Conservation (phyloP, 257 asterid species). For the Striga asiatica region DNA sequence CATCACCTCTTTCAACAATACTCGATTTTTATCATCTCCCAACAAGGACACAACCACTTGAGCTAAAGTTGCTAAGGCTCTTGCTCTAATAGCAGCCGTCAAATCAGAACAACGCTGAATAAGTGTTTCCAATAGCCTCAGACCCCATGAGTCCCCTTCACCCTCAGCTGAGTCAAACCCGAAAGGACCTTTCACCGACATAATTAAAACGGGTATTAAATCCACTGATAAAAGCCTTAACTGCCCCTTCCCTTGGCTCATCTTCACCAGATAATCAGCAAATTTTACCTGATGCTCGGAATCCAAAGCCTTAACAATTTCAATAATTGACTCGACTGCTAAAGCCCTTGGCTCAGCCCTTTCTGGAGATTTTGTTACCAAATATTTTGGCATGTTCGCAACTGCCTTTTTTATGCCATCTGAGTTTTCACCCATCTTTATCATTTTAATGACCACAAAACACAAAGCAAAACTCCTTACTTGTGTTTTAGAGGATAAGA, state of each 20-base stretch:
- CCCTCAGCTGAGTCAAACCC: slow-evolving; percentile 34
- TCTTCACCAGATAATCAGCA: slow-evolving; percentile 54
- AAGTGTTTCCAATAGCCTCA: slow-evolving; percentile 54
- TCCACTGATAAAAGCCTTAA: slow-evolving; percentile 83
- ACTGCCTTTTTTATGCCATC: slow-evolving; percentile 45
- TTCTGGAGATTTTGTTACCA: slow-evolving; percentile 72
- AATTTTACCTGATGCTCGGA: slow-evolving; percentile 48
- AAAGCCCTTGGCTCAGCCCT: slow-evolving; percentile 72
- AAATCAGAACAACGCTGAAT: slow-evolving; percentile 76
- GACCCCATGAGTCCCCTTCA: slow-evolving; percentile 43
- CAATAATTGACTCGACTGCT: slow-evolving; percentile 73
- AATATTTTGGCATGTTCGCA: slow-evolving; percentile 63
- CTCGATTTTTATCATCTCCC: slow-evolving; percentile 32
- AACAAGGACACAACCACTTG: slow-evolving; percentile 47
- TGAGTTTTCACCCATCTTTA: slow-evolving; percentile 33
- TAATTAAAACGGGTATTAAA: slow-evolving; percentile 41
- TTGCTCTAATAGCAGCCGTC: slow-evolving; percentile 65
- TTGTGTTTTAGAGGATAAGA: slow-evolving; percentile 45
- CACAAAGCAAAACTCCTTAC: slow-evolving; percentile 51
- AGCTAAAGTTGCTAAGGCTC: slow-evolving; percentile 70
- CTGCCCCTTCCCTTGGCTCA: slow-evolving; percentile 78
- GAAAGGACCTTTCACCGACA: slow-evolving; percentile 36
- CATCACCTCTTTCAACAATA: slow-evolving; percentile 46
- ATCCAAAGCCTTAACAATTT: slow-evolving; percentile 56
- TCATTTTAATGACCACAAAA: slow-evolving; percentile 60